Evolutionary conservation across 2,329 filamentous ascomycete genomes (phyloP).

Genomic region (Verticillium isaacii): DNA sequence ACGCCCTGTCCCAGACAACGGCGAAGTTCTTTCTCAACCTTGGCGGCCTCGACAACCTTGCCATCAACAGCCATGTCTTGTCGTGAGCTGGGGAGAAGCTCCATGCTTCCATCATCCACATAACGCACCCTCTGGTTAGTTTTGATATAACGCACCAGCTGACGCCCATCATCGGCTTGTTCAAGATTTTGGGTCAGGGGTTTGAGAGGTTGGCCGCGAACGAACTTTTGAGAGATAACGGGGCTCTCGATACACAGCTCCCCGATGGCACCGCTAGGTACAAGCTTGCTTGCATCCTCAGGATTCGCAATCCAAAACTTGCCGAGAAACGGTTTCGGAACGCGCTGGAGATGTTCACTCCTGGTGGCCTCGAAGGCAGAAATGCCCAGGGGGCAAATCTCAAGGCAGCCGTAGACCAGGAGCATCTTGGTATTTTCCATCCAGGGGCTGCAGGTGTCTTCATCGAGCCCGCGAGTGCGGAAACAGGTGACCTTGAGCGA

Average conservation of each 20-base stretch:
- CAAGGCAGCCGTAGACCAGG: conserved; percentile 46
- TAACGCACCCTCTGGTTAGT: conserved; percentile 47
- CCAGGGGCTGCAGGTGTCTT: conserved; percentile 44
- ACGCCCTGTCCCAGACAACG: conserved; percentile 39
- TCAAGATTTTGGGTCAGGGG: conserved; percentile 18
- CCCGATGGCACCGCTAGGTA: conserved; percentile 50
- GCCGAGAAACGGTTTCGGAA: conserved; percentile 43
- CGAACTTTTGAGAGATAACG: conserved; percentile 34
- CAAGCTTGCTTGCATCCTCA: conserved; percentile 42
- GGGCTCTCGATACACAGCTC: conserved; percentile 59
- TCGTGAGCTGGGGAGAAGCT: conserved; percentile 38
- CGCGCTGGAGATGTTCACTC: conserved; percentile 31
- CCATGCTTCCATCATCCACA: conserved; percentile 40
- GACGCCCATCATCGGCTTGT: conserved; percentile 16
- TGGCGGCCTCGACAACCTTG: conserved; percentile 32
- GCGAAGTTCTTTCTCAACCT: conserved; percentile 43
- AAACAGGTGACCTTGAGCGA: conserved; percentile 37
- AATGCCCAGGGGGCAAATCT: conserved; percentile 46
- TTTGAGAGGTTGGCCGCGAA: conserved; percentile 21
- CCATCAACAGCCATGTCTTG: conserved; percentile 36
- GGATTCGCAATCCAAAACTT: conserved; percentile 49
- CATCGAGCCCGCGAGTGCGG: conserved; percentile 44
- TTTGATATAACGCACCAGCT: conserved; percentile 36
- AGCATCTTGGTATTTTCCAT: conserved; percentile 38
- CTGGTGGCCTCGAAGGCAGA: conserved; percentile 39